phyloP scores from a whole-genome alignment of 768 basidiomycete genomes.

The Rhodotorula taiwanensis region DNA sequence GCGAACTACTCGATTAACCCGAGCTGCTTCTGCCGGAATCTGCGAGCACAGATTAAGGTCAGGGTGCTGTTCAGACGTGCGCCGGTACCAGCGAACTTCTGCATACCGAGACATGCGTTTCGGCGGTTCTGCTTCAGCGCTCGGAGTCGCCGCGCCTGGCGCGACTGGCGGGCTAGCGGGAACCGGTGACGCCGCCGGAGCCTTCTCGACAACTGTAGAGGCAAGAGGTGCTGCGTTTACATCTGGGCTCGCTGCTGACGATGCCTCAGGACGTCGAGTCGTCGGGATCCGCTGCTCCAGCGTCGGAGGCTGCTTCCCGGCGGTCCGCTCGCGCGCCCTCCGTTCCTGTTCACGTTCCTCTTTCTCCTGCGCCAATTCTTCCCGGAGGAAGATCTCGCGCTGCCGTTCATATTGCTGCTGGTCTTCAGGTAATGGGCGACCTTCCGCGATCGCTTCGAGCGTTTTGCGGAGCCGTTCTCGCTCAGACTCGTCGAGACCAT shows the following conservation, averaged over 20 bases:
- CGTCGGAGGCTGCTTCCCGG: constrained; percentile 18
- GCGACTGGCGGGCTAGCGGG: neutral
- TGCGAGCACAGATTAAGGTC: neutral
- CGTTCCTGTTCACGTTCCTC: neutral
- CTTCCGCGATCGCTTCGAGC: constrained; percentile 23
- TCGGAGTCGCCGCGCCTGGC: neutral
- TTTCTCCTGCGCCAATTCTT: constrained; percentile 9
- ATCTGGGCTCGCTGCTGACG: no score
- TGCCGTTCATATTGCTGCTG: constrained; percentile 9
- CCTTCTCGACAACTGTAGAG: neutral
- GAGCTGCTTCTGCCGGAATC: constrained; percentile 26
- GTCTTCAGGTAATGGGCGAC: constrained; percentile 12
- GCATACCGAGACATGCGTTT: neutral
- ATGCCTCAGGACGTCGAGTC: no score
- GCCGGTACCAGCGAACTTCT: no score
- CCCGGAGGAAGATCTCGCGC: constrained; percentile 12
- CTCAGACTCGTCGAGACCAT: constrained; percentile 3
- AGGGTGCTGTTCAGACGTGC: neutral
- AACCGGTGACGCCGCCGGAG: no score
- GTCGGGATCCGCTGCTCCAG: neutral
- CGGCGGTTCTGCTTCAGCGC: neutral
- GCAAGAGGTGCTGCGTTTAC: no score
- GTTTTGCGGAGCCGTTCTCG: constrained; percentile 12
- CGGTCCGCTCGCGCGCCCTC: neutral
- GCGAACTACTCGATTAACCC: constrained; percentile 13